Evolutionary conservation across 139 green algal genomes (phyloP).

Genomic region (Chlamydomonas eustigma): DNA sequence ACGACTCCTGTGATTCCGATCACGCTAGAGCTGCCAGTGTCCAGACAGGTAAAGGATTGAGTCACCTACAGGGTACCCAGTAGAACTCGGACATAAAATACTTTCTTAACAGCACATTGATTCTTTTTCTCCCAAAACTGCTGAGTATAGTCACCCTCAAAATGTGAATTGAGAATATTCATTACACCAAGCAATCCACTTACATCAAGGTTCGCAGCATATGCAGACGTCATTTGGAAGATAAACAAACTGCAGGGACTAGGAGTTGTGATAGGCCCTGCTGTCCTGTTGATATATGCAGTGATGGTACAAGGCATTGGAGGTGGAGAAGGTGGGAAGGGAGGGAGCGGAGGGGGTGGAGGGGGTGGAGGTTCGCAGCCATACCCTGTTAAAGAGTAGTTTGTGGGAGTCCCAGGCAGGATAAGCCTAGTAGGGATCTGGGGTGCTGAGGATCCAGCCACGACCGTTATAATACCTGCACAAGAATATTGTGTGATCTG

Average conservation of each 20-base stretch:
- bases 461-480: neutral
- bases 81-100: too few species aligned
- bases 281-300: neutral
- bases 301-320: neutral
- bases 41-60: neutral
- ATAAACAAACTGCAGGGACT: neutral
- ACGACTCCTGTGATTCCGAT: neutral
- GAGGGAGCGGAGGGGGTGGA: neutral
- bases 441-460: neutral
- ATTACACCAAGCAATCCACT: neutral
- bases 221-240: neutral
- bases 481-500: too few species aligned
- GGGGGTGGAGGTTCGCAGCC: neutral
- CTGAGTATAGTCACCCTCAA: too few species aligned
- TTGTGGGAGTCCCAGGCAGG: neutral
- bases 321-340: neutral
- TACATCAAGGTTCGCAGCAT: neutral
- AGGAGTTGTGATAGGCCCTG: neutral
- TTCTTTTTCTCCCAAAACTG: too few species aligned
- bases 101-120: conserved; percentile 1
- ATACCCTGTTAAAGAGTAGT: neutral
- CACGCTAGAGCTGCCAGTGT: neutral
- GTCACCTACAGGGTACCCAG: neutral
- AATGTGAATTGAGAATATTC: too few species aligned
- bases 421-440: neutral